Evolutionary conservation across 768 basidiomycete species (phyloP).

Genomic region (Auricularia auricula-judae): DNA sequence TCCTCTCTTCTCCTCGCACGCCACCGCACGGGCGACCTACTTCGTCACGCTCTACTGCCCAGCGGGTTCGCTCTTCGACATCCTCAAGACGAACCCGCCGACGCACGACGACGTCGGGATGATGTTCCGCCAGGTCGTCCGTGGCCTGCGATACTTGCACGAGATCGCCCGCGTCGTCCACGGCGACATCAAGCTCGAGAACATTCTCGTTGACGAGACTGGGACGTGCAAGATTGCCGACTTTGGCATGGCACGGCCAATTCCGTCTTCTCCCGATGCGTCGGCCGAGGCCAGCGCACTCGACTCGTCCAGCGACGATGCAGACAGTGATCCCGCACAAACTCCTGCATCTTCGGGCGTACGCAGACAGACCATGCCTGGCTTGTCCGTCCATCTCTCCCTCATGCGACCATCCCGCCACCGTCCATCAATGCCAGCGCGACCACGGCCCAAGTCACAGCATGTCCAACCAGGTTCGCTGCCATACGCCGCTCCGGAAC

Average conservation of each 20-base stretch:
- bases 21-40: constrained; percentile 55
- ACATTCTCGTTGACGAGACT: constrained; percentile 84
- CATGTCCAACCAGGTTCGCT: constrained; percentile 71
- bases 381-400: constrained; percentile 21
- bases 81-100: constrained; percentile 57
- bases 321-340: constrained; percentile 1
- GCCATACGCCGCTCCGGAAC: constrained; percentile 85
- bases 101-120: constrained; percentile 72
- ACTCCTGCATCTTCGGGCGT: constrained; percentile 7
- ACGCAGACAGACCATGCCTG: constrained; percentile 14
- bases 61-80: constrained; percentile 76
- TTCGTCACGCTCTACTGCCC: constrained; percentile 80
- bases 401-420: constrained; percentile 28
- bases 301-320: constrained; percentile 13
- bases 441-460: constrained; percentile 19
- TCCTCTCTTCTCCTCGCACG: constrained; percentile 60
- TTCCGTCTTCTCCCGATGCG: constrained; percentile 34
- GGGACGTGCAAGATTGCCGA: constrained; percentile 79
- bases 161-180: constrained; percentile 69
- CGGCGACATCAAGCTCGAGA: constrained; percentile 94
- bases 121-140: constrained; percentile 79
- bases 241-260: constrained; percentile 68
- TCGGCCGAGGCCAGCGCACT: constrained; percentile 27
- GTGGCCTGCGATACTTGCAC: constrained; percentile 76
- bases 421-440: constrained; percentile 5